Evolutionary conservation across 1,284 basidiomycete species (phyloP).

Genomic region (Sanghuangporus sanghuang): DNA sequence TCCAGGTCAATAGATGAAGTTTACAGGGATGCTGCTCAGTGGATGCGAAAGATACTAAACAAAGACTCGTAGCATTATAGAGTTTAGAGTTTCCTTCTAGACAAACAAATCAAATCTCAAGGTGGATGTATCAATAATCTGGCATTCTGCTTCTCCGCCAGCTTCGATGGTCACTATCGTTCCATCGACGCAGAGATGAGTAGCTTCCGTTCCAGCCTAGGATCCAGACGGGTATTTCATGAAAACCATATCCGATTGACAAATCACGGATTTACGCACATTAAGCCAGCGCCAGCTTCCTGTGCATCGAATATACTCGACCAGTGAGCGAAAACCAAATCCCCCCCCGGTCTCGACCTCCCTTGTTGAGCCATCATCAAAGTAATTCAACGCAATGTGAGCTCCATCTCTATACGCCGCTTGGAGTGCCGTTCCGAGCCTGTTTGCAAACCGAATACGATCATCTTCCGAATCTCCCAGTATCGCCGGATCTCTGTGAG

Average conservation of each 20-base stretch:
- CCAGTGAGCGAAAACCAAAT: slow-evolving; percentile 27
- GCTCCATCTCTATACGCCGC: slow-evolving; percentile 70
- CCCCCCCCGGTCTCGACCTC: background rate
- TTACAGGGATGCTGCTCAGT: slow-evolving; percentile 52
- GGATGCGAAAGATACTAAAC: slow-evolving; percentile 40
- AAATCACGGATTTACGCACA: slow-evolving; percentile 70
- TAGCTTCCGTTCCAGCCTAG: slow-evolving; percentile 48
- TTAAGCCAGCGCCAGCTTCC: slow-evolving; percentile 53
- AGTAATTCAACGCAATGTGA: slow-evolving; percentile 63
- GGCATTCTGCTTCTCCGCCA: slow-evolving; percentile 52
- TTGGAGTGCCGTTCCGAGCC: slow-evolving; percentile 46
- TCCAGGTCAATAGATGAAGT: slow-evolving; percentile 72
- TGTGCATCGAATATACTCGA: slow-evolving; percentile 63
- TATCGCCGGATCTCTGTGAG: slow-evolving; percentile 55
- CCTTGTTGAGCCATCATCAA: slow-evolving; percentile 32
- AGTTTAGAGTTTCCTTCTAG: background rate
- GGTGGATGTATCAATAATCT: background rate
- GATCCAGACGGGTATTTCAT: slow-evolving; percentile 8
- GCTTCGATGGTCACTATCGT: slow-evolving; percentile 52
- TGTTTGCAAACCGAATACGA: slow-evolving; percentile 42
- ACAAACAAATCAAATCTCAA: slow-evolving; percentile 6
- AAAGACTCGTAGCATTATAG: background rate
- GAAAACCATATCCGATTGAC: background rate
- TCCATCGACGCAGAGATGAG: slow-evolving; percentile 69
- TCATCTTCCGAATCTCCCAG: slow-evolving; percentile 29